Percentiles rank a stretch among this genome's conserved stretches.
These are phyloP conservation scores for Geotrichum reessii DNA, from an alignment of 1,139 yeast species.

Conservation along the genomic window DNA sequence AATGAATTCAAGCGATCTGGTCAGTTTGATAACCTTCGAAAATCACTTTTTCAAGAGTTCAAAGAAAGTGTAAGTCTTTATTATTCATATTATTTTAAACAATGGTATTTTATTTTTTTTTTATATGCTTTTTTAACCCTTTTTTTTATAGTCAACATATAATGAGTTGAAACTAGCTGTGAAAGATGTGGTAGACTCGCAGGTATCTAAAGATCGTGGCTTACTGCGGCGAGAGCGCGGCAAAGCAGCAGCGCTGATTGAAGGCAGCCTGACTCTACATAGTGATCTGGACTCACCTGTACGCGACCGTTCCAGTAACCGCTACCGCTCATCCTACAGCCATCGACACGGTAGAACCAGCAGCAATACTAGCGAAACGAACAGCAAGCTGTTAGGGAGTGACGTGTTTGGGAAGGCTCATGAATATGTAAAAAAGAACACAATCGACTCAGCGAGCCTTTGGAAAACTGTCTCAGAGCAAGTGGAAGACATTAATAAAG, in stretches of 20 bases:
- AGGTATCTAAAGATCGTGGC: conserved; percentile 27
- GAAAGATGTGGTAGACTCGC: conserved; percentile 28
- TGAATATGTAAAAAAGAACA: conserved; percentile 20
- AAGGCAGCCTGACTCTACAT: conserved; percentile 29
- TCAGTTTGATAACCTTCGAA: conserved; percentile 30
- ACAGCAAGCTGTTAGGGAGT: conserved; percentile 13
- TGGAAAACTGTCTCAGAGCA: conserved; percentile 21
- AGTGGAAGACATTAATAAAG: conserved; percentile 5
- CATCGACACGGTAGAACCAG: neutral
- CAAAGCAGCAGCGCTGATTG: conserved; percentile 32
- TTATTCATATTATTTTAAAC: neutral
- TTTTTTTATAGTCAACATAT: conserved; percentile 23
- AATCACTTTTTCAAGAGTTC: conserved; percentile 28
- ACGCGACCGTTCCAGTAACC: neutral
- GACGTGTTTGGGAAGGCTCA: conserved; percentile 22
- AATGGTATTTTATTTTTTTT: neutral
- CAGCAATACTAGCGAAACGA: conserved; percentile 8
- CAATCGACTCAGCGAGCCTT: conserved; percentile 21
- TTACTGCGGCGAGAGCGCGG: conserved; percentile 28
- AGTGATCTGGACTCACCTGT: conserved; percentile 13
- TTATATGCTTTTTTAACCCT: neutral
- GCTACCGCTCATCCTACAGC: neutral
- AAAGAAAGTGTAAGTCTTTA: conserved; percentile 28
- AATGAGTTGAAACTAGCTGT: conserved; percentile 25
- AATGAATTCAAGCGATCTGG: conserved; percentile 33